Evolutionary conservation across 2,329 filamentous ascomycete species (phyloP).

Genomic region (Fusarium palustre): DNA sequence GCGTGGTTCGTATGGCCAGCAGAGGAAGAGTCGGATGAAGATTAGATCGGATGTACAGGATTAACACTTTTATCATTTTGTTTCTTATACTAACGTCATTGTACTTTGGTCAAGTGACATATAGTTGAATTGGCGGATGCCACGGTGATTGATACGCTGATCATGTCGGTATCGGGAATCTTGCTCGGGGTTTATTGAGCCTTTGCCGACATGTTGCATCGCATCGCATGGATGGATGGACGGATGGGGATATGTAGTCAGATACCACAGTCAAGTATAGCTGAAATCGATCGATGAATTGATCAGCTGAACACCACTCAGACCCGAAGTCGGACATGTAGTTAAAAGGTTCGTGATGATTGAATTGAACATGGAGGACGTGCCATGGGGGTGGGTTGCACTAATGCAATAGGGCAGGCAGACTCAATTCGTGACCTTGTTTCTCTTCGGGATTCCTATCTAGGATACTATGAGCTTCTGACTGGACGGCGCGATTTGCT

Average conservation of each 20-base stretch:
- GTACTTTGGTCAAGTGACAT: constrained; percentile 25
- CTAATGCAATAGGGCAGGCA: constrained; percentile 6
- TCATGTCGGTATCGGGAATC: constrained; percentile 28
- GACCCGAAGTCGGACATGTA: constrained; percentile 33
- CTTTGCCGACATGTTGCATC: constrained; percentile 8
- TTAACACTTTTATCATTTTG: not conserved
- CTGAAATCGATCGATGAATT: constrained; percentile 13
- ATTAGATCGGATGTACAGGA: constrained; percentile 4
- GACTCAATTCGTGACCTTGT: constrained; percentile 21
- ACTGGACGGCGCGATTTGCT: constrained; percentile 9
- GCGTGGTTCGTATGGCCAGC: constrained; percentile 72
- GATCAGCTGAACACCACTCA: constrained; percentile 11
- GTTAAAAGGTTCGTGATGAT: constrained; percentile 17
- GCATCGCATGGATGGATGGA: not conserved
- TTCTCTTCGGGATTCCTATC: constrained; percentile 36
- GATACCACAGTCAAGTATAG: not conserved
- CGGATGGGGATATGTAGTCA: not conserved
- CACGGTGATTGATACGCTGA: constrained; percentile 21
- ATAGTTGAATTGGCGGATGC: constrained; percentile 25
- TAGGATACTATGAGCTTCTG: constrained; percentile 11
- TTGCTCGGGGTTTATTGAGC: constrained; percentile 14
- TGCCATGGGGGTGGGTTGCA: constrained; percentile 26
- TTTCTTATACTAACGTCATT: constrained; percentile 5
- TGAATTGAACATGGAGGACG: constrained; percentile 10
- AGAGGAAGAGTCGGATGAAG: constrained; percentile 50